Evolutionary conservation across 202 grass and related monocot genomes (phyloP).

Genomic region (Bolboschoenoplectus hybrid): DNA sequence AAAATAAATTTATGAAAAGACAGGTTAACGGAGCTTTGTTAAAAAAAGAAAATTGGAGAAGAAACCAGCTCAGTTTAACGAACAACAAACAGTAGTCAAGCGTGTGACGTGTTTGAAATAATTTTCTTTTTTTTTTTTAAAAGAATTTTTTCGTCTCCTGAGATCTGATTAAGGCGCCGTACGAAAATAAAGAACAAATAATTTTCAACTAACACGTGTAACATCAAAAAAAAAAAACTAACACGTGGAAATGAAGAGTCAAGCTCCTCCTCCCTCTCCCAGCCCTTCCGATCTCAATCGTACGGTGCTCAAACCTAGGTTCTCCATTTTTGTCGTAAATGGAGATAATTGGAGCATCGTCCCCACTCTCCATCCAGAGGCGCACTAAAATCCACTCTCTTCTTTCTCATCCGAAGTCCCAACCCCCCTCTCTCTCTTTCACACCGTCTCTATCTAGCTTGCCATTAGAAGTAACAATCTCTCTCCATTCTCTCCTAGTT

Average conservation of each 20-base stretch:
- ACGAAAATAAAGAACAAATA: no score
- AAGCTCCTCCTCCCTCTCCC: neutral
- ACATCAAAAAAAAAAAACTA: neutral
- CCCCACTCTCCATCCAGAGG: neutral
- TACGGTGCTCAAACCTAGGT: neutral
- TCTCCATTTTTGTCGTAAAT: neutral
- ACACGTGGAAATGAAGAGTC: neutral
- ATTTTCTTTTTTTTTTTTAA: no score
- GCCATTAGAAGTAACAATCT: neutral
- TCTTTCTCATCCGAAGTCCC: neutral
- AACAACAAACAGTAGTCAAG: no score
- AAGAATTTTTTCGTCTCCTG: no score
- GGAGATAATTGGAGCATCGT: neutral
- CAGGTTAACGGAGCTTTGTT: no score
- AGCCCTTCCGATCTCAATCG: constrained; percentile 9
- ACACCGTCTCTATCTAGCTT: neutral
- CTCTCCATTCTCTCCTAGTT: neutral
- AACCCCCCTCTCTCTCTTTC: neutral
- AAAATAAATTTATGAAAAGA: no score
- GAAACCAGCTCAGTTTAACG: no score
- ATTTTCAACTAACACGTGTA: no score
- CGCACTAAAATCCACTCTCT: constrained; percentile 17
- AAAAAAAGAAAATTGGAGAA: no score
- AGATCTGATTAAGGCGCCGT: no score
- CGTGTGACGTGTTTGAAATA: no score